These are phyloP conservation scores for Ephemerocybe angulata DNA, from an alignment of 768 basidiomycete genomes.

Conservation along the genomic window DNA sequence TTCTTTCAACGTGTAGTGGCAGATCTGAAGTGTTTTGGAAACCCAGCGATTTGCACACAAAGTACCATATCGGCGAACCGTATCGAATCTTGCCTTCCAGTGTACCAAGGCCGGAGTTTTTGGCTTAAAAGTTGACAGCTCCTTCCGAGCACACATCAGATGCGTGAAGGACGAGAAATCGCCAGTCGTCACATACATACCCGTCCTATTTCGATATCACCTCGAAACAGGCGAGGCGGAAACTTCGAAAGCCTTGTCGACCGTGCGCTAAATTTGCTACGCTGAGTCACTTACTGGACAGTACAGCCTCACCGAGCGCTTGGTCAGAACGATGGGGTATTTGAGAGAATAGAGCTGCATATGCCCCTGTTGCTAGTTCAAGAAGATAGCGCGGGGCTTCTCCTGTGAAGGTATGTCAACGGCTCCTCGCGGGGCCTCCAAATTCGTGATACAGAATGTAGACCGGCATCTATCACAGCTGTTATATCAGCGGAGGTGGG, in stretches of 20 bases:
- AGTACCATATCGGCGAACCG: neutral
- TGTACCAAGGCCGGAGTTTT: neutral
- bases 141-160: neutral
- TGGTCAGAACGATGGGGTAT: neutral
- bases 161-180: neutral
- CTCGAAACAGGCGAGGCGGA: too few relatives aligned
- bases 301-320: too few relatives aligned
- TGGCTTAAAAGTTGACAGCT: neutral
- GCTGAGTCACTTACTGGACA: too few relatives aligned
- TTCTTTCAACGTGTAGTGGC: neutral
- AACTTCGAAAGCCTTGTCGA: too few relatives aligned
- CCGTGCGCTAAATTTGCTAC: too few relatives aligned
- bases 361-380: too few relatives aligned
- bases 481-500: neutral
- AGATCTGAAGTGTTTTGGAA: neutral
- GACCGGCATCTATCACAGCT: neutral
- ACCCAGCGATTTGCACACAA: neutral
- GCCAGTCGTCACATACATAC: too few relatives aligned
- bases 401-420: neutral
- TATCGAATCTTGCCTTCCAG: neutral
- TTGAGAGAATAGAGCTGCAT: too few relatives aligned
- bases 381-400: neutral
- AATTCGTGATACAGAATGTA: neutral
- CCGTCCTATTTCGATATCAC: neutral
- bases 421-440: neutral